phyloP scores from a whole-genome alignment of 805 yeast species.

The Candida manassasensis region DNA sequence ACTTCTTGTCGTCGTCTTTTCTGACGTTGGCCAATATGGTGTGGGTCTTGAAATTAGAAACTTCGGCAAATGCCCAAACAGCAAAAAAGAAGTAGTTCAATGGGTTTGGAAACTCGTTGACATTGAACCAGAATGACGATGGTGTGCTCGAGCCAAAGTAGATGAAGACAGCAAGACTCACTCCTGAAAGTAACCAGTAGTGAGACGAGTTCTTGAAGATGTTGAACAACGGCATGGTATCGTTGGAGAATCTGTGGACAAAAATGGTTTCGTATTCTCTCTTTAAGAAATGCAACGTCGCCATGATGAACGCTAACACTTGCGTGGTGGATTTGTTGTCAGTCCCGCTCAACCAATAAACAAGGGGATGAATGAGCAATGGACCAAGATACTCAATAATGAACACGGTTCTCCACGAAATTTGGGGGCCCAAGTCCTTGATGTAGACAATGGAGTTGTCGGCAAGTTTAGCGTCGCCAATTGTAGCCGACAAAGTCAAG shows the following conservation, averaged over 20 bases:
- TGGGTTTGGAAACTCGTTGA: constrained; percentile 34
- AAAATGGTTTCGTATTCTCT: constrained; percentile 84
- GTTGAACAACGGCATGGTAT: constrained; percentile 89
- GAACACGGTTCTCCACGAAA: constrained; percentile 89
- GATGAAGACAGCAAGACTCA: constrained; percentile 43
- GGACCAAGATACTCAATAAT: constrained; percentile 89
- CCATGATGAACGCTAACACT: constrained; percentile 47
- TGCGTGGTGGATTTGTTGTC: constrained; percentile 51
- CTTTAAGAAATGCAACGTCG: constrained; percentile 74
- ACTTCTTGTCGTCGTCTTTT: constrained; percentile 47
- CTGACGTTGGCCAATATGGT: constrained; percentile 57
- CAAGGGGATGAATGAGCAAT: constrained; percentile 66
- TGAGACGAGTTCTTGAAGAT: constrained; percentile 86
- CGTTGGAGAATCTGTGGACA: constrained; percentile 79
- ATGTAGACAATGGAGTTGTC: constrained; percentile 46
- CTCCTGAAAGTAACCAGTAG: constrained; percentile 91
- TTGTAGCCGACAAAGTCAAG: constrained; percentile 9
- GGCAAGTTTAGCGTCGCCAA: constrained; percentile 19
- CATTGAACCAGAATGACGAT: constrained; percentile 36
- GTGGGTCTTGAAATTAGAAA: constrained; percentile 72
- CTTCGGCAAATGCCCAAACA: constrained; percentile 57
- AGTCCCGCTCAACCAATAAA: constrained; percentile 42
- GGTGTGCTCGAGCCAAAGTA: constrained; percentile 26
- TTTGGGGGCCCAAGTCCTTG: constrained; percentile 91
- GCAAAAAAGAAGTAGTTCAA: constrained; percentile 31